A percentile compares a stretch with the other conserved stretches of the same genome.
These are phyloP conservation scores for Helotiales sp. DNA, from an alignment of 2,329 filamentous ascomycete genomes.

Conservation along the genomic window DNA sequence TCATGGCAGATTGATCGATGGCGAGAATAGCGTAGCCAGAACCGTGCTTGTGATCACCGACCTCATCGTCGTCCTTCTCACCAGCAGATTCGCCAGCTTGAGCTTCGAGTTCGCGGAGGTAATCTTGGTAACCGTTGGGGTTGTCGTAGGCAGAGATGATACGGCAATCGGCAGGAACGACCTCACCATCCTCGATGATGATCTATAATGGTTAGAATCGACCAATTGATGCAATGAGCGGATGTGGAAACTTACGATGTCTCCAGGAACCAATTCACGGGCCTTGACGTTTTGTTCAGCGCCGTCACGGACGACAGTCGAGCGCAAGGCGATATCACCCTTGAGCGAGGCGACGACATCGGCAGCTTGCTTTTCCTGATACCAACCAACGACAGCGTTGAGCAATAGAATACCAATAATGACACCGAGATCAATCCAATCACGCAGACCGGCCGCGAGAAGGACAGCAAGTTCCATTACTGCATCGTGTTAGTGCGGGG, in stretches of 20 bases:
- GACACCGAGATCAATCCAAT: conserved; percentile 78
- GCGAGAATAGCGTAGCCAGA: conserved; percentile 66
- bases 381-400: conserved; percentile 77
- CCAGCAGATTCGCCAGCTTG: conserved; percentile 61
- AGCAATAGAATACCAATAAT: conserved; percentile 74
- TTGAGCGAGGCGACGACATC: conserved; percentile 74
- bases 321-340: conserved; percentile 77
- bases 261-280: conserved; percentile 73
- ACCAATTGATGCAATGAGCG: background rate
- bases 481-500: conserved; percentile 32
- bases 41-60: conserved; percentile 54
- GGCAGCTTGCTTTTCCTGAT: conserved; percentile 78
- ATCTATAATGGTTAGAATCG: conserved; percentile 43
- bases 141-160: conserved; percentile 73
- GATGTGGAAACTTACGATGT: conserved; percentile 57
- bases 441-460: conserved; percentile 70
- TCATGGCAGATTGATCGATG: conserved; percentile 78
- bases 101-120: conserved; percentile 63
- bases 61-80: conserved; percentile 55
- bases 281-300: conserved; percentile 68
- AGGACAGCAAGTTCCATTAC: conserved; percentile 78
- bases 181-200: conserved; percentile 70
- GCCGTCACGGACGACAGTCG: conserved; percentile 66
- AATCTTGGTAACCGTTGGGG: conserved; percentile 66
- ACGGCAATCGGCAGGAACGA: conserved; percentile 68